A percentile compares a stretch with the other conserved stretches of the same genome.
These are phyloP conservation scores for Cytospora piceae DNA, from an alignment of 2,329 filamentous ascomycete species.

Conservation along the genomic window DNA sequence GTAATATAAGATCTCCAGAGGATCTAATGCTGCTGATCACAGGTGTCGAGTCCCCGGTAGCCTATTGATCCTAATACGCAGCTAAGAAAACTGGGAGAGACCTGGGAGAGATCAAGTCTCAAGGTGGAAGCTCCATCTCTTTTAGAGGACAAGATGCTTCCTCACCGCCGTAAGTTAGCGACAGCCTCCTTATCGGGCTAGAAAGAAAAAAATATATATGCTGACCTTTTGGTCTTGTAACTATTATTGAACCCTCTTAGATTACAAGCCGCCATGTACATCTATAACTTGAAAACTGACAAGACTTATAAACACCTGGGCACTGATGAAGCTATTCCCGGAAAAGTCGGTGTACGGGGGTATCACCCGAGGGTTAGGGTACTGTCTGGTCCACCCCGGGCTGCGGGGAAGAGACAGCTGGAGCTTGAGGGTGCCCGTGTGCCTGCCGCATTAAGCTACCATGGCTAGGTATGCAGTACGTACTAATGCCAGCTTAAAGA, in stretches of 20 bases:
- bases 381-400: not conserved
- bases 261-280: too few species aligned
- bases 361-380: not conserved
- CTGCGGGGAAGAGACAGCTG: not conserved
- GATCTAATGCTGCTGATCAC: not conserved
- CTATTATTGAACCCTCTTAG: too few species aligned
- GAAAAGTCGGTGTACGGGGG: too few species aligned
- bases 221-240: not conserved
- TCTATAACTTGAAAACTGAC: too few species aligned
- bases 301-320: too few species aligned
- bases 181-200: not conserved
- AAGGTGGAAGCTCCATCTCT: not conserved
- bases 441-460: not conserved
- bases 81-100: not conserved
- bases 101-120: not conserved
- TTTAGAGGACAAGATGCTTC: too few species aligned
- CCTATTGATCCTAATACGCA: not conserved
- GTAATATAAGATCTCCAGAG: not conserved
- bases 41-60: not conserved
- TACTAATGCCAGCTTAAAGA: conserved; percentile 24
- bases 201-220: too few species aligned
- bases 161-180: not conserved
- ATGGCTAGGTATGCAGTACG: too few species aligned
- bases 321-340: too few species aligned
- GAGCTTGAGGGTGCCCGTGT: not conserved